A percentile compares a stretch with the other conserved stretches of the same genome.
Conservation (phyloP, 1,284 basidiomycete genomes). For the Tilletia walkeri region DNA sequence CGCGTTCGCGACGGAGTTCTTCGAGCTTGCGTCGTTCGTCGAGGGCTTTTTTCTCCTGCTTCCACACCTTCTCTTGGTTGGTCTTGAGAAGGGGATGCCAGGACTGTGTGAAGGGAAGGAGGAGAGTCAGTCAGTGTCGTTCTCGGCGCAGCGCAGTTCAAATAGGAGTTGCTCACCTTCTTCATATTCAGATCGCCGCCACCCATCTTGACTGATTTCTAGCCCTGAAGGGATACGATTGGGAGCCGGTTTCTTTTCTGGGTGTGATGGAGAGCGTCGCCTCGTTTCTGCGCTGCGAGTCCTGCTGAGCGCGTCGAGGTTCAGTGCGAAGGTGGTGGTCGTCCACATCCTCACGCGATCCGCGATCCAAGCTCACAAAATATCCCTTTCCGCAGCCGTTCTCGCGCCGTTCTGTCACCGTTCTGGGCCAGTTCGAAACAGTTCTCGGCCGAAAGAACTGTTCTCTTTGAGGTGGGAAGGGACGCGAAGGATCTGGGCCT, state of each 20-base stretch:
- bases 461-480: too few relatives aligned
- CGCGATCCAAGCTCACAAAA: too few relatives aligned
- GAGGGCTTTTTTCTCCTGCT: constrained; percentile 92
- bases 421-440: not conserved
- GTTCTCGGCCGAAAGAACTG: constrained; percentile 19
- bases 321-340: too few relatives aligned
- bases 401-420: not conserved
- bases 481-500: too few relatives aligned
- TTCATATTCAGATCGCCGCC: constrained; percentile 82
- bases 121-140: not conserved
- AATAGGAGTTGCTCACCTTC: constrained; percentile 24
- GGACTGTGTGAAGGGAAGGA: constrained; percentile 49
- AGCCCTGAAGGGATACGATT: constrained; percentile 15
- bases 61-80: constrained; percentile 99
- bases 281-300: too few relatives aligned
- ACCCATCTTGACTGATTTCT: constrained; percentile 72
- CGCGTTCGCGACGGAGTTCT: constrained; percentile 92
- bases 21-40: constrained; percentile 98
- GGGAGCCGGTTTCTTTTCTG: not conserved
- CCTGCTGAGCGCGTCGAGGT: too few relatives aligned
- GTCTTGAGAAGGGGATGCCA: constrained; percentile 97
- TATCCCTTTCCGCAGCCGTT: not conserved
- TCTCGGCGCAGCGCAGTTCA: not conserved
- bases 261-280: too few relatives aligned
- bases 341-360: too few relatives aligned